A percentile compares a stretch with the other conserved stretches of the same genome.
Evolutionary conservation across 371 early-diverging fungal species (phyloP).

Genomic region (Encephalitozoon hellem): DNA sequence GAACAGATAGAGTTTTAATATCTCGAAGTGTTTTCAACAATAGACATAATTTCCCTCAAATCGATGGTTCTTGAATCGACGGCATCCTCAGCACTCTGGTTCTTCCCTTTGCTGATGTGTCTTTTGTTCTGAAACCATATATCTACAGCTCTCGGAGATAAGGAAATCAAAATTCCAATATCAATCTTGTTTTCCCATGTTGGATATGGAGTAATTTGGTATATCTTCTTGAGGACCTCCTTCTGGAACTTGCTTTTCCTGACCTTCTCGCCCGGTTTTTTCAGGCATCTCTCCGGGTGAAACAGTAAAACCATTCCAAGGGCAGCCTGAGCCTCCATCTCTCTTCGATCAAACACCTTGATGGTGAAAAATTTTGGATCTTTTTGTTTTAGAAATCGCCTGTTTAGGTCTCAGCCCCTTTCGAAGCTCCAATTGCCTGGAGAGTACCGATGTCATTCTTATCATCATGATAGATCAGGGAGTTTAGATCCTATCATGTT

Average conservation of each 20-base stretch:
- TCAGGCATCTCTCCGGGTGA: background rate
- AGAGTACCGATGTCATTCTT: background rate
- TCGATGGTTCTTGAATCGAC: background rate
- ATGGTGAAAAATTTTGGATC: background rate
- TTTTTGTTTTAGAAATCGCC: background rate
- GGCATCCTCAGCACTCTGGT: background rate
- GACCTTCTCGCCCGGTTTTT: background rate
- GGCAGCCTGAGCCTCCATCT: background rate
- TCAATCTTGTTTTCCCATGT: conserved; percentile 9
- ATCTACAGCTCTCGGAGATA: conserved; percentile 10
- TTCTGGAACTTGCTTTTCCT: conserved; percentile 15
- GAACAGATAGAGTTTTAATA: background rate
- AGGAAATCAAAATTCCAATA: background rate
- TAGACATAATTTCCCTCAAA: background rate
- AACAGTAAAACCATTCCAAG: background rate
- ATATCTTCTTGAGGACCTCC: conserved; percentile 14
- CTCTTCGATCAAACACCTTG: background rate
- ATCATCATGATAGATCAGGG: background rate
- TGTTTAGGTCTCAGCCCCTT: background rate
- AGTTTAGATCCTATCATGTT: background rate
- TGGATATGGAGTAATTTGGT: conserved; percentile 7
- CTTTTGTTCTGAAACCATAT: conserved; percentile 39
- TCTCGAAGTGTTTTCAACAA: background rate
- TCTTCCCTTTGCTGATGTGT: background rate
- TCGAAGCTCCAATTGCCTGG: background rate